Conservation (phyloP, 495 filamentous ascomycete species). For the Acidomyces sp. region DNA sequence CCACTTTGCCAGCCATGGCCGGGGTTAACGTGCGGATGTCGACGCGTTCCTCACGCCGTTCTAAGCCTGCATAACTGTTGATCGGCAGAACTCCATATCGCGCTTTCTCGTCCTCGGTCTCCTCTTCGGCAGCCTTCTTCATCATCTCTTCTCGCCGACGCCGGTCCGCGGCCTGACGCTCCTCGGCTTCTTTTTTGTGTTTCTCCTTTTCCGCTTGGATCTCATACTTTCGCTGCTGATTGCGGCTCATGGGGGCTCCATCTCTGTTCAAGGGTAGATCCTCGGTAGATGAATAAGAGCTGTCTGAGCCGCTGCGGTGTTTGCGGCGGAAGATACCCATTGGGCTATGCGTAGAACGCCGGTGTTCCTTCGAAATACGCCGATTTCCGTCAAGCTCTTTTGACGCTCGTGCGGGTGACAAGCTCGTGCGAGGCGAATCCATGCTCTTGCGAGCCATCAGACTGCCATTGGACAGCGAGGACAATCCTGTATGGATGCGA, state of each 20-base stretch:
- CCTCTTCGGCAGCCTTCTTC: conserved; percentile 24
- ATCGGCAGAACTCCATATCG: conserved; percentile 28
- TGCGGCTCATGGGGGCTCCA: conserved; percentile 28
- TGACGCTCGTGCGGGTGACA: background rate
- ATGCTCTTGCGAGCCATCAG: conserved; percentile 5
- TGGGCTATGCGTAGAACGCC: conserved; percentile 4
- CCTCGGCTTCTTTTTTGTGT: conserved; percentile 22
- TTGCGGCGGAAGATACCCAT: conserved; percentile 14
- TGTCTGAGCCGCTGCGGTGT: conserved; percentile 8
- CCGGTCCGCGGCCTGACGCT: conserved; percentile 23
- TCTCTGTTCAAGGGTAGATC: conserved; percentile 28
- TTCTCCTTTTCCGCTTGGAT: conserved; percentile 24
- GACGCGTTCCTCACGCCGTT: conserved; percentile 30
- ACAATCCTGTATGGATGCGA: conserved; percentile 5
- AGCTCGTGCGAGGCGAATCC: conserved; percentile 1
- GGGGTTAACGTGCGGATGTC: conserved; percentile 21
- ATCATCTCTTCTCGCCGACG: conserved; percentile 26
- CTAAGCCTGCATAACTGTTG: conserved; percentile 31
- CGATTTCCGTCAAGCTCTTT: background rate
- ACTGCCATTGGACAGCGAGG: conserved; percentile 6
- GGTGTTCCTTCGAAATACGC: conserved; percentile 10
- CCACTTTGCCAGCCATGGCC: conserved; percentile 51
- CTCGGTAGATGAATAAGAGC: conserved; percentile 12
- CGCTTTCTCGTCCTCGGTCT: conserved; percentile 25
- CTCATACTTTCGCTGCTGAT: conserved; percentile 31